These are phyloP conservation scores for Niebla homalea DNA, from an alignment of 495 filamentous ascomycete genomes.

Conservation along the genomic window DNA sequence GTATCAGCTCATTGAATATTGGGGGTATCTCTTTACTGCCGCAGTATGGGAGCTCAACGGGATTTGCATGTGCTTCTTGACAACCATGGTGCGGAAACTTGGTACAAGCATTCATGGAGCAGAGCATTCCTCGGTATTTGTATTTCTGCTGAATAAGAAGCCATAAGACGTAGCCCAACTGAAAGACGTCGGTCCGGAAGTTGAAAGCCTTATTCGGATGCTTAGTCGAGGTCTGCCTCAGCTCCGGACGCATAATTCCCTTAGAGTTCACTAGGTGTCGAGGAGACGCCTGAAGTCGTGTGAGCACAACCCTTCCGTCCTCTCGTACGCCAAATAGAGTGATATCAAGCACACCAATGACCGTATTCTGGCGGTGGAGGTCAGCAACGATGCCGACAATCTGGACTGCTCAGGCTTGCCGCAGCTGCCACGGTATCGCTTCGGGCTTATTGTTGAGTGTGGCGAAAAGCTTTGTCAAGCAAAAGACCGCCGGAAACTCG, in stretches of 20 bases:
- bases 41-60: slow-evolving; percentile 5
- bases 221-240: not conserved
- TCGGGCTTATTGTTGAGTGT: not conserved
- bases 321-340: not conserved
- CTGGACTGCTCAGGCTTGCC: not conserved
- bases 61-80: slow-evolving; percentile 3
- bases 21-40: not conserved
- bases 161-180: slow-evolving; percentile 9
- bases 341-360: slow-evolving; percentile 1
- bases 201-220: not conserved
- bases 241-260: slow-evolving; percentile 7
- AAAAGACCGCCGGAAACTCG: not conserved
- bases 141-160: slow-evolving; percentile 8
- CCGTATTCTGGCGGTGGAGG: not conserved
- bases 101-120: slow-evolving; percentile 5
- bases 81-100: slow-evolving; percentile 5
- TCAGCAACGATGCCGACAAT: not conserved
- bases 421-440: not conserved
- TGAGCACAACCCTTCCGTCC: slow-evolving; percentile 5
- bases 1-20: too few relatives aligned
- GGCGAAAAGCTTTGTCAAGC: not conserved
- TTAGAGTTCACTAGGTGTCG: not conserved
- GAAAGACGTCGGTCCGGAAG: slow-evolving; percentile 10
- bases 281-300: not conserved
- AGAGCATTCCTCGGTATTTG: not conserved